phyloP scores from a whole-genome alignment of 2,329 filamentous ascomycete species.

The Plectosphaerella sp. region DNA sequence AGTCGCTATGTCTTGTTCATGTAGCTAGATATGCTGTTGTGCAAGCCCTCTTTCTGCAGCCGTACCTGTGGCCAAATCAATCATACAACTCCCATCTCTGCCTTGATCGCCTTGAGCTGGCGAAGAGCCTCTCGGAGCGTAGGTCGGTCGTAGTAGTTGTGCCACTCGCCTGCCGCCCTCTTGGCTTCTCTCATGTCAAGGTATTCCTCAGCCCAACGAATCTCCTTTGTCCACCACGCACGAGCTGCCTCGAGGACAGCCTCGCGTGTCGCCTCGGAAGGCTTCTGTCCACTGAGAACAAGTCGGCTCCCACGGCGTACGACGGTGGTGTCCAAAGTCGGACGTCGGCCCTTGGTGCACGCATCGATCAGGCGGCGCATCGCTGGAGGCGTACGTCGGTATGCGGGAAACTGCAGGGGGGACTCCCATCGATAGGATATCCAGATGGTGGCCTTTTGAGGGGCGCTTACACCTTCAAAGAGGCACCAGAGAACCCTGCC shows the following conservation, averaged over 20 bases:
- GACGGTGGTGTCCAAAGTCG: slow-evolving; percentile 38
- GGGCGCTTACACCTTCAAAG: slow-evolving; percentile 56
- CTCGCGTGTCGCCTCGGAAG: slow-evolving; percentile 21
- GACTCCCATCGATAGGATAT: slow-evolving; percentile 55
- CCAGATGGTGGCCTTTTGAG: slow-evolving; percentile 53
- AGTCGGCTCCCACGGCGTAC: slow-evolving; percentile 40
- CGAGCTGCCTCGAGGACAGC: slow-evolving; percentile 32
- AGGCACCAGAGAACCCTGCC: slow-evolving; percentile 59
- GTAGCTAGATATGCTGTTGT: too few relatives aligned
- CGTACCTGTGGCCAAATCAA: not conserved
- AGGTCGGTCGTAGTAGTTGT: slow-evolving; percentile 46
- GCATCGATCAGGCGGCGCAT: slow-evolving; percentile 44
- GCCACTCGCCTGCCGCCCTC: slow-evolving; percentile 36
- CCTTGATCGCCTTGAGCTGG: slow-evolving; percentile 14
- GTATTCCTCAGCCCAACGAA: slow-evolving; percentile 42
- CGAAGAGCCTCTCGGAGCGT: slow-evolving; percentile 37
- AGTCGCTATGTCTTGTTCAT: not conserved
- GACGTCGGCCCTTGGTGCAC: slow-evolving; percentile 45
- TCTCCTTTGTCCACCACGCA: slow-evolving; percentile 44
- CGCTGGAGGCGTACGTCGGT: slow-evolving; percentile 37
- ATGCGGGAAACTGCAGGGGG: slow-evolving; percentile 51
- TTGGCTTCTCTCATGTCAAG: slow-evolving; percentile 33
- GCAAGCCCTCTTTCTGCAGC: too few relatives aligned
- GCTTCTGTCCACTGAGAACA: slow-evolving; percentile 26
- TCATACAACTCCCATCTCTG: not conserved